Evolutionary conservation across 148 eudicot species (phyloP).

Genomic region (Heliosperma pusillum): DNA sequence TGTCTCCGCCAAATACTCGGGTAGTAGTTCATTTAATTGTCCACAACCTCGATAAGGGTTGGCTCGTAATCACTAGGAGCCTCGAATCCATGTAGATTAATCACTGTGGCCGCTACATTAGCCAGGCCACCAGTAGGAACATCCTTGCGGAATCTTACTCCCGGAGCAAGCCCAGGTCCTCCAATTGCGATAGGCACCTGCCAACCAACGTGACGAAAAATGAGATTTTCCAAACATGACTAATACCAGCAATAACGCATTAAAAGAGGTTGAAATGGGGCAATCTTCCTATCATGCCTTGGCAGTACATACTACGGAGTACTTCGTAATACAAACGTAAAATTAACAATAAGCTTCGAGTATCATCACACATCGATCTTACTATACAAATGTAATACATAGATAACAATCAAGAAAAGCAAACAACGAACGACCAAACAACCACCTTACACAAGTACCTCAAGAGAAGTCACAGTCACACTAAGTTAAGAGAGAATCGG

Average conservation of each 20-base stretch:
- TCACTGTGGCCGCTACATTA: slow-evolving; percentile 91
- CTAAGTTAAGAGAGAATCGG: no score
- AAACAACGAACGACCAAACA: no score
- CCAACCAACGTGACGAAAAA: background rate
- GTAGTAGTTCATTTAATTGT: slow-evolving; percentile 14
- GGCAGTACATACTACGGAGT: no score
- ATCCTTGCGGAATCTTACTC: slow-evolving; percentile 82
- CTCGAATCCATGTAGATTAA: slow-evolving; percentile 78
- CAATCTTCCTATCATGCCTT: no score
- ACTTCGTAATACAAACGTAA: background rate
- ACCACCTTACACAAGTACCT: no score
- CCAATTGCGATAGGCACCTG: slow-evolving; percentile 95
- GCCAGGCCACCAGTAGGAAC: slow-evolving; percentile 80
- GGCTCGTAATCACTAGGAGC: slow-evolving; percentile 91
- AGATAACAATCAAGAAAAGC: no score
- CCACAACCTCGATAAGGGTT: slow-evolving; percentile 76
- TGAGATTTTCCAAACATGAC: slow-evolving; percentile 3
- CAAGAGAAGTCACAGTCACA: no score
- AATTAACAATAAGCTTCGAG: background rate
- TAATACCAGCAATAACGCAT: background rate
- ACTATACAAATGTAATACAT: no score
- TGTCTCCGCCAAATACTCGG: background rate
- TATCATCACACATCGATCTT: no score
- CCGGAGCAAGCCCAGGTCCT: slow-evolving; percentile 83
- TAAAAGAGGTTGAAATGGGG: background rate